These are phyloP conservation scores for Pterocarpus santalinus DNA, from an alignment of 306 rosid species.

Conservation along the genomic window DNA sequence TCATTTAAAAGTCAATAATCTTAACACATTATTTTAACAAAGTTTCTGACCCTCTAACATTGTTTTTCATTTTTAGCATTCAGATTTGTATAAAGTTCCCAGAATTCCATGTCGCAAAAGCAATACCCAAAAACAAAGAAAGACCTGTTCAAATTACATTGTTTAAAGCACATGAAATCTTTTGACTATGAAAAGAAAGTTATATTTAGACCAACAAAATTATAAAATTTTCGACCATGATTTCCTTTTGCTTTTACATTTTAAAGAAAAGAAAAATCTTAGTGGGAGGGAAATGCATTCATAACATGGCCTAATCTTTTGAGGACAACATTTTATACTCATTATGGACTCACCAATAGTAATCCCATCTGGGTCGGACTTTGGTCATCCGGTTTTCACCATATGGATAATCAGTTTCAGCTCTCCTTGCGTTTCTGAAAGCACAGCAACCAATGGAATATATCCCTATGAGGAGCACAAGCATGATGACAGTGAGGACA, in stretches of 20 bases:
- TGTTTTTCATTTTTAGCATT: constrained; percentile 31
- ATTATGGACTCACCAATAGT: constrained; percentile 63
- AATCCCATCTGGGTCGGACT: constrained; percentile 92
- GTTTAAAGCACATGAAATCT: constrained; percentile 27
- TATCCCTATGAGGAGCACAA: constrained; percentile 75
- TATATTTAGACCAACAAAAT: background rate
- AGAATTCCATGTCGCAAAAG: constrained; percentile 1
- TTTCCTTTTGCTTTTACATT: background rate
- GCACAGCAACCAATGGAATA: constrained; percentile 95
- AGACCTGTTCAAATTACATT: background rate
- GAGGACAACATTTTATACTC: too few species aligned
- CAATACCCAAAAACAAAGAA: constrained; percentile 7
- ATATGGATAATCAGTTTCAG: constrained; percentile 73
- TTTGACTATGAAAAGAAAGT: constrained; percentile 1
- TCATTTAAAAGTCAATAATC: background rate
- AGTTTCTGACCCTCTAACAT: background rate
- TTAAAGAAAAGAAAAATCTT: too few species aligned
- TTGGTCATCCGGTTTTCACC: constrained; percentile 81
- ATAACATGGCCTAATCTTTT: too few species aligned
- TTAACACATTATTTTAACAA: too few species aligned
- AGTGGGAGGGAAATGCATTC: too few species aligned
- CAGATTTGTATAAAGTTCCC: constrained; percentile 21
- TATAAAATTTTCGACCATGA: background rate
- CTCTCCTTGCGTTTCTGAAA: constrained; percentile 77
- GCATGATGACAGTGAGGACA: constrained; percentile 71